Evolutionary conservation across 495 filamentous ascomycete genomes (phyloP).

Genomic region (Pyrenula aspistea): DNA sequence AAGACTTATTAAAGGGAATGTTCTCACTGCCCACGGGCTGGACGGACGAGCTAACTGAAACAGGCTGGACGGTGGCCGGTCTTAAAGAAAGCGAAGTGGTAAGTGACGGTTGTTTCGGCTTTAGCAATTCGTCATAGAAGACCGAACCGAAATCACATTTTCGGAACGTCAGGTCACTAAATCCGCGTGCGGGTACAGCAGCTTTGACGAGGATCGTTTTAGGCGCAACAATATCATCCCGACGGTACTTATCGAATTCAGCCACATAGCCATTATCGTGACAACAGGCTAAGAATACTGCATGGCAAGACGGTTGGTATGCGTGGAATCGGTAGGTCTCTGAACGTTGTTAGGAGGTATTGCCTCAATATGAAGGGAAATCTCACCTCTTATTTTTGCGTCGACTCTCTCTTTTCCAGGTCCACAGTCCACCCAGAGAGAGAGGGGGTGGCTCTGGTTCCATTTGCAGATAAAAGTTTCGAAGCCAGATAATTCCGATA

Average conservation of each 20-base stretch:
- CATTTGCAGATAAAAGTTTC: not conserved
- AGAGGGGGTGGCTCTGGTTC: not conserved
- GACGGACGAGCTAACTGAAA: too few species aligned
- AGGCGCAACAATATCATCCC: not conserved
- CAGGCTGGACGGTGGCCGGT: too few species aligned
- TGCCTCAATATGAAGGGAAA: not conserved
- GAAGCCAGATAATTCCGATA: not conserved
- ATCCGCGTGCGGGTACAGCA: not conserved
- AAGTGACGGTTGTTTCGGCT: not conserved
- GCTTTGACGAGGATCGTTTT: not conserved
- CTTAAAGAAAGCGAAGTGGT: not conserved
- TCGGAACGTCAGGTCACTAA: not conserved
- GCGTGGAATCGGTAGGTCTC: not conserved
- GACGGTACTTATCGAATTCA: not conserved
- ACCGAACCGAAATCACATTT: not conserved
- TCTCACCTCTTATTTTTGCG: not conserved
- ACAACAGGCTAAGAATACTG: not conserved
- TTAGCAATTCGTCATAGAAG: not conserved
- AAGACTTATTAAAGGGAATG: not conserved
- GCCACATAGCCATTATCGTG: constrained; percentile 1
- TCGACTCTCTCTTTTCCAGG: not conserved
- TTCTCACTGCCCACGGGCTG: not conserved
- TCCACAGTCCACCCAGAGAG: not conserved
- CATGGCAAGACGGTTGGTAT: not conserved
- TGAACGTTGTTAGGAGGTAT: not conserved